Evolutionary conservation across 2,329 filamentous ascomycete genomes (phyloP), one percentile per base, ranked within the genome.

Genomic region (Metarhizium brunneum): DNA sequence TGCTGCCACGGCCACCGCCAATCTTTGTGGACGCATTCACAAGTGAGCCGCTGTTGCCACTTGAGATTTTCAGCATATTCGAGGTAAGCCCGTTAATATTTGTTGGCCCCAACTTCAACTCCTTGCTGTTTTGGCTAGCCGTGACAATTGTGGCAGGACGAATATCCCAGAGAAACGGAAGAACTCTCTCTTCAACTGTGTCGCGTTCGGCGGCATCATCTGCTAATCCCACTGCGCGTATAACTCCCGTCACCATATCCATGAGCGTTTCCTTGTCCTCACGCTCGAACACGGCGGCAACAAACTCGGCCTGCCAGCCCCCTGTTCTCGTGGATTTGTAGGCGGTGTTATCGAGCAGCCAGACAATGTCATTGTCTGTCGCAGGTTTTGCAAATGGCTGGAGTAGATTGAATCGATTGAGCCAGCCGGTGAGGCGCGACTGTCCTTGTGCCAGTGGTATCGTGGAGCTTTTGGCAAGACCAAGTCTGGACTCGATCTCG

Each of bases 321-420:
- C 71, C 73, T 2, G 71, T 69, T 56, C 69, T 64, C 18, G 72
- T 65, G 49, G 74, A 71, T 58, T 83, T 82, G 68, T 87, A 92
- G 4, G 91, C 92, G 2, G 88, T 92, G 65, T 94, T 96, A 73
- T 97, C 91, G 50, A 96, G 76, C 7, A 96, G 75, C 92, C 92
- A 96, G 45, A 96, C 84, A 14, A 82, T 83, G 68, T 96, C 87
- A 43, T 81, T 72, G 16, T 77, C 75, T 54, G 83, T 79, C 50
- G 90, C 80, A 38, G 77, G 73, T 49, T 79, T 79, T 1, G 80
- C 76, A 16, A 54, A 56, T 7, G 49, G 54, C 8, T 45, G 54
- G 13, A 85, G 72, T 1, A 86, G 85, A 64, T 84, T 86, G 56
- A 67, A 67, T 51, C 69, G 67, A 25, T 78, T 76, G 1, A 85